Conservation (phyloP, 2,329 filamentous ascomycete genomes). For the Davidsoniella australis region DNA sequence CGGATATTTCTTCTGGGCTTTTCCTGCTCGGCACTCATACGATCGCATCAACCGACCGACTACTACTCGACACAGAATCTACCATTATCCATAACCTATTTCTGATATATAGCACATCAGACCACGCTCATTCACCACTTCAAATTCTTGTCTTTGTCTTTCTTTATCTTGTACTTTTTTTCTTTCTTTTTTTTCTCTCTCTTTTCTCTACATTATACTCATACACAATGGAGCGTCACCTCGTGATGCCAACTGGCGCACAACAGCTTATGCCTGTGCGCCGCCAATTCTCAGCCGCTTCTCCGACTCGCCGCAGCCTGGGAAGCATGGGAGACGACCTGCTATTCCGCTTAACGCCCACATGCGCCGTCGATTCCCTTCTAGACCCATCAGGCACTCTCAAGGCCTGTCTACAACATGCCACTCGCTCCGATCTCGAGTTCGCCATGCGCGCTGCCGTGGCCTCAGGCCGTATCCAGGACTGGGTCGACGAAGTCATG, state of each 20-base stretch:
- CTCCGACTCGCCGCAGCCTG: slow-evolving; percentile 28
- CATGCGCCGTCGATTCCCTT: slow-evolving; percentile 43
- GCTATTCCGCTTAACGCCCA: slow-evolving; percentile 42
- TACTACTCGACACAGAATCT: too few species aligned
- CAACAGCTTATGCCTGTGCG: slow-evolving; percentile 21
- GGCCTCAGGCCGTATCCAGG: slow-evolving; percentile 52
- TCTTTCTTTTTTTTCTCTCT: too few species aligned
- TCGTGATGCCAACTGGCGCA: slow-evolving; percentile 20
- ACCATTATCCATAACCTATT: too few species aligned
- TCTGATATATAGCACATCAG: too few species aligned
- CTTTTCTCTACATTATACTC: not conserved
- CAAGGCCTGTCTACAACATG: slow-evolving; percentile 41
- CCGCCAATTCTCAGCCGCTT: slow-evolving; percentile 24
- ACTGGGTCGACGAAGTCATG: slow-evolving; percentile 58
- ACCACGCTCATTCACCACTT: not conserved
- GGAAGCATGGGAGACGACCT: slow-evolving; percentile 32
- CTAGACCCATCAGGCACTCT: slow-evolving; percentile 34
- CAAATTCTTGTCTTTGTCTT: not conserved
- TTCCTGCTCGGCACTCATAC: too few species aligned
- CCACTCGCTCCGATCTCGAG: slow-evolving; percentile 48
- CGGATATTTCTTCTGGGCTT: too few species aligned
- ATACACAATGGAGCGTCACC: slow-evolving; percentile 11
- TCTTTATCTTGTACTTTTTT: not conserved
- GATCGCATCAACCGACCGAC: too few species aligned
- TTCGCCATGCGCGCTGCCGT: slow-evolving; percentile 54